These are phyloP conservation scores for Hypoxylon lienhwacheense DNA, from an alignment of 495 filamentous ascomycete genomes.

Conservation along the genomic window DNA sequence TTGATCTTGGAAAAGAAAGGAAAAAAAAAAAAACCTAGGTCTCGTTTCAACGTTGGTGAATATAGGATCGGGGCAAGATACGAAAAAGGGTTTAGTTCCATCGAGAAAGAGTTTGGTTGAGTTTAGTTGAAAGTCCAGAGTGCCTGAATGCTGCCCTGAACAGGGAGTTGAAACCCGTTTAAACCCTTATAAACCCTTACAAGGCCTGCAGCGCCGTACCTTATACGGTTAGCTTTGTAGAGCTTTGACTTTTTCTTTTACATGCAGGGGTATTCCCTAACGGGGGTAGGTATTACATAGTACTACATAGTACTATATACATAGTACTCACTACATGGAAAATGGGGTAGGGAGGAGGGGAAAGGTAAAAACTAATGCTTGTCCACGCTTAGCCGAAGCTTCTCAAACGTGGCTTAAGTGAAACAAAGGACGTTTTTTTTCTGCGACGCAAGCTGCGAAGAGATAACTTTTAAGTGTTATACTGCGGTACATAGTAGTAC, in stretches of 20 bases:
- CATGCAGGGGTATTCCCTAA: slow-evolving; percentile 18
- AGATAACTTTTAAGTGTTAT: neutral
- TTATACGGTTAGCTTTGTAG: slow-evolving; percentile 7
- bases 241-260: slow-evolving; percentile 26
- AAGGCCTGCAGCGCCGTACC: slow-evolving; percentile 15
- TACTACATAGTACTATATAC: too few species aligned
- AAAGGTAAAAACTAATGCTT: too few species aligned
- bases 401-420: slow-evolving; percentile 28
- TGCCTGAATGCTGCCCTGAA: slow-evolving; percentile 23
- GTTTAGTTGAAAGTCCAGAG: too few species aligned
- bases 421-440: slow-evolving; percentile 25
- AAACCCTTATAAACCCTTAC: too few species aligned
- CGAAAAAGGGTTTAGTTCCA: slow-evolving; percentile 31
- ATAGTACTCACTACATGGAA: too few species aligned
- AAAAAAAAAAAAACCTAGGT: too few species aligned
- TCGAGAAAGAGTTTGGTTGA: slow-evolving; percentile 21
- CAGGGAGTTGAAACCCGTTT: slow-evolving; percentile 28
- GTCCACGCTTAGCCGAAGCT: slow-evolving; percentile 22
- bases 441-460: slow-evolving; percentile 18
- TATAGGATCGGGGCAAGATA: slow-evolving; percentile 25
- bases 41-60: slow-evolving; percentile 29
- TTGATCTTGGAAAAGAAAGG: too few species aligned
- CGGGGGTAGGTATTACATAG: too few species aligned
- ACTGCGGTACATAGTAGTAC: too few species aligned
- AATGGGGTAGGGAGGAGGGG: too few species aligned